Evolutionary conservation across 371 early-diverging fungal species (phyloP).

Genomic region (Basidiobolus heterosporus): DNA sequence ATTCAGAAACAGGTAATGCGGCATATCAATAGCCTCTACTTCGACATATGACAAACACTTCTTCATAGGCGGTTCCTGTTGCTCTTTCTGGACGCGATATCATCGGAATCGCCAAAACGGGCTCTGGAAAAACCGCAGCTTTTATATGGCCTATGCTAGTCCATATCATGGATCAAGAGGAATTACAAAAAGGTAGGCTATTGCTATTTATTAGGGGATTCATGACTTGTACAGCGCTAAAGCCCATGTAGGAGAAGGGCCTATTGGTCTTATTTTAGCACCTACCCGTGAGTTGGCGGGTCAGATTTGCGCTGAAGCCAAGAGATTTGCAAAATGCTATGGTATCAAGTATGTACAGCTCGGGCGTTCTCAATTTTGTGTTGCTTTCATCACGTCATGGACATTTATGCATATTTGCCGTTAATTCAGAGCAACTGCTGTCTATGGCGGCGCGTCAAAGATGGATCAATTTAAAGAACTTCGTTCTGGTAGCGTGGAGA

Average conservation of each 20-base stretch:
- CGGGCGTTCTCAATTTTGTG: neutral
- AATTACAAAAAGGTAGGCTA: constrained; percentile 23
- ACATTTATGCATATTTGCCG: neutral
- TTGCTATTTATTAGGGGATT: neutral
- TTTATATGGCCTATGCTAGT: constrained; percentile 71
- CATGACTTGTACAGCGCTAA: neutral
- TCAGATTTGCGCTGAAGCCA: constrained; percentile 71
- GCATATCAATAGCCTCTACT: neutral
- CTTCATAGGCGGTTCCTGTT: constrained; percentile 36
- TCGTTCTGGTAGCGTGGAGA: constrained; percentile 54
- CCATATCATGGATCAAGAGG: constrained; percentile 70
- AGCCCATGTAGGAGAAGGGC: constrained; percentile 31
- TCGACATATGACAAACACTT: neutral
- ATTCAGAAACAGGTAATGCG: constrained; percentile 52
- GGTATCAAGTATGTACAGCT: constrained; percentile 23
- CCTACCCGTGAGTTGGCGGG: constrained; percentile 82
- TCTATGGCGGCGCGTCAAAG: constrained; percentile 85
- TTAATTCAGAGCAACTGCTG: constrained; percentile 32
- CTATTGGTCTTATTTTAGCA: constrained; percentile 55
- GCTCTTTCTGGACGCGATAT: constrained; percentile 65
- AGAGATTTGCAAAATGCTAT: constrained; percentile 61
- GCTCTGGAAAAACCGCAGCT: constrained; percentile 61
- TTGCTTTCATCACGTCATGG: neutral
- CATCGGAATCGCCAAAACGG: constrained; percentile 81
- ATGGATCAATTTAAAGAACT: constrained; percentile 77